Evolutionary conservation across 495 filamentous ascomycete genomes (phyloP).

Genomic region (Tuber brumale): DNA sequence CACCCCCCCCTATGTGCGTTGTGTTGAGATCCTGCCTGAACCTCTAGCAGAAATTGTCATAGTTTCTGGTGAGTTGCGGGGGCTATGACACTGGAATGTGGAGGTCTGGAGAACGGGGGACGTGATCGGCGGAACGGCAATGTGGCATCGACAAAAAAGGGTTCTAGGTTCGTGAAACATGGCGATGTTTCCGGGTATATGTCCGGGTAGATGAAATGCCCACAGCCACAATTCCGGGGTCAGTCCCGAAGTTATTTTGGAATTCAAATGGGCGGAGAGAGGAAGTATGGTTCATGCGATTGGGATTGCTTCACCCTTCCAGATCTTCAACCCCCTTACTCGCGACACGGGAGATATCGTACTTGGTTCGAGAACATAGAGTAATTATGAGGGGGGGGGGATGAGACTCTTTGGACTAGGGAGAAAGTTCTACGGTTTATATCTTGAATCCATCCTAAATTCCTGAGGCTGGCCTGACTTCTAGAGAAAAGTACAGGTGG

Average conservation of each 20-base stretch:
- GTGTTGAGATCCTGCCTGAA: not conserved
- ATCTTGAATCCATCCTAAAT: not conserved
- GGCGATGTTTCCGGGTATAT: not conserved
- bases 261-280: not conserved
- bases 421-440: not conserved
- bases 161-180: not conserved
- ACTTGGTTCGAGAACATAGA: not conserved
- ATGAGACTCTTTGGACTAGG: not conserved
- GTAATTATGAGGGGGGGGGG: not conserved
- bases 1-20: not conserved
- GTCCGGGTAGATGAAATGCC: not conserved
- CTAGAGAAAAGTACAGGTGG: not conserved
- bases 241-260: not conserved
- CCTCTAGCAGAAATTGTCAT: not conserved
- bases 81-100: not conserved
- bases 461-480: not conserved
- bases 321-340: not conserved
- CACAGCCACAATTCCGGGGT: not conserved
- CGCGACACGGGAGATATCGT: not conserved
- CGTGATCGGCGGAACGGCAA: not conserved
- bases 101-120: not conserved
- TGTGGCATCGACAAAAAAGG: not conserved
- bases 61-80: not conserved
- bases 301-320: not conserved
- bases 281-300: not conserved